Evolutionary conservation across 495 filamentous ascomycete species (phyloP).

Genomic region (Talaromyces stipitatus): DNA sequence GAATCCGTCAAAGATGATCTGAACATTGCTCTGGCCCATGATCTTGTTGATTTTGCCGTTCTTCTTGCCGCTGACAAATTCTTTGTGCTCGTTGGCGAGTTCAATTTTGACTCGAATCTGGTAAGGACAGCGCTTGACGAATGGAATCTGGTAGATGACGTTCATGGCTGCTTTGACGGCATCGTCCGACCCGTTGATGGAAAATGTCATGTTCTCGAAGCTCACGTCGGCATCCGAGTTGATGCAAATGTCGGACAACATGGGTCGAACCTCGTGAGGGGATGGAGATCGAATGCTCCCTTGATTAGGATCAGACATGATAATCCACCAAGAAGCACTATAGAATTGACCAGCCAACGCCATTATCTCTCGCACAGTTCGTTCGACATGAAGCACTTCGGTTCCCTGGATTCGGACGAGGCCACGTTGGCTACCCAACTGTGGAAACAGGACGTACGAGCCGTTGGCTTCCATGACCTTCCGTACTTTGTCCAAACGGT

Average conservation of each 20-base stretch:
- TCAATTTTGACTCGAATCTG: conserved; percentile 97
- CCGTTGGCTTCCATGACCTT: conserved; percentile 98
- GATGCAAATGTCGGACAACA: conserved; percentile 92
- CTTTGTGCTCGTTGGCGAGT: conserved; percentile 97
- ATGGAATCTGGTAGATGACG: conserved; percentile 85
- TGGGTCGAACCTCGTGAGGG: conserved; percentile 68
- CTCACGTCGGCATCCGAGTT: conserved; percentile 92
- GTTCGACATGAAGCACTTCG: conserved; percentile 87
- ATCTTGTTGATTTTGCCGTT: conserved; percentile 99
- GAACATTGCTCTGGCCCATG: conserved; percentile 97
- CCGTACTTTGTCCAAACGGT: conserved; percentile 87
- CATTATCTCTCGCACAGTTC: conserved; percentile 93
- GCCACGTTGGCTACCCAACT: conserved; percentile 70
- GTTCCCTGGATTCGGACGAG: conserved; percentile 83
- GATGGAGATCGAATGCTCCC: conserved; percentile 56
- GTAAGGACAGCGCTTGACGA: conserved; percentile 78
- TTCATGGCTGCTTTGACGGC: conserved; percentile 87
- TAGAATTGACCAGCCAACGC: conserved; percentile 96
- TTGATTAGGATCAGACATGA: conserved; percentile 62
- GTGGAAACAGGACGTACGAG: conserved; percentile 83
- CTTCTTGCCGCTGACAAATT: conserved; percentile 98
- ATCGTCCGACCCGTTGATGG: conserved; percentile 91
- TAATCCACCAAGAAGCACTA: conserved; percentile 91
- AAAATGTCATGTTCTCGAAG: conserved; percentile 89
- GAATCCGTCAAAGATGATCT: conserved; percentile 98